These are phyloP conservation scores for Coprinellus aureogranulatus DNA, from an alignment of 768 basidiomycete genomes.

Conservation along the genomic window DNA sequence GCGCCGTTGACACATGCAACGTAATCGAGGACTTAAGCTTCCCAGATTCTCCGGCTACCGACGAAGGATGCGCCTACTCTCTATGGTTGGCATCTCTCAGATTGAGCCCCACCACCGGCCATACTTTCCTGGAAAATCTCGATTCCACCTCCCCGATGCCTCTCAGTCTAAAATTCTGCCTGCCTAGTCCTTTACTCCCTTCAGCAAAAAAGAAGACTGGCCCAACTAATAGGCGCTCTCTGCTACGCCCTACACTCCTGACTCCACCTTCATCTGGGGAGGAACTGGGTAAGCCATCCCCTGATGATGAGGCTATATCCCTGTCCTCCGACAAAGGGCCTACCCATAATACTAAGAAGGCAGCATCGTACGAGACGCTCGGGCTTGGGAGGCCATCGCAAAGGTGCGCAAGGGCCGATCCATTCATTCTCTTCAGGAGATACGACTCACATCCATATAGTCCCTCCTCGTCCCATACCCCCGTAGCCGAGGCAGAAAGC, in stretches of 20 bases:
- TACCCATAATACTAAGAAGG: not conserved
- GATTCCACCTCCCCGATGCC: constrained; percentile 1
- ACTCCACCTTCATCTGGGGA: not conserved
- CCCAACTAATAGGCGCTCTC: not conserved
- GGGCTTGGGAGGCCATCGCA: constrained; percentile 5
- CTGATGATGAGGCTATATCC: not conserved
- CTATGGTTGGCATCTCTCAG: not conserved
- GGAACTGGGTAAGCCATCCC: not conserved
- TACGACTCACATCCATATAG: not conserved
- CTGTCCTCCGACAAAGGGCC: not conserved
- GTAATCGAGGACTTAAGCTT: not conserved
- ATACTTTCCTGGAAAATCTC: not conserved
- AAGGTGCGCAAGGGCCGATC: no score
- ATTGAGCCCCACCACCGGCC: not conserved
- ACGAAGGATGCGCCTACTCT: not conserved
- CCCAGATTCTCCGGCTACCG: not conserved
- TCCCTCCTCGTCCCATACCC: not conserved
- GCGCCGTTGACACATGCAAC: not conserved
- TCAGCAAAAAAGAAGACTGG: not conserved
- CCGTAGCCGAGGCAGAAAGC: not conserved
- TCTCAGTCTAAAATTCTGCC: not conserved
- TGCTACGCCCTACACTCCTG: not conserved
- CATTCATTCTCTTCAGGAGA: no score
- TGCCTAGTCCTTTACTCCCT: not conserved
- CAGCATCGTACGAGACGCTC: not conserved